Base-by-base conservation (phyloP, 257 asterid species). In the Nemophila menziesii region DNA sequence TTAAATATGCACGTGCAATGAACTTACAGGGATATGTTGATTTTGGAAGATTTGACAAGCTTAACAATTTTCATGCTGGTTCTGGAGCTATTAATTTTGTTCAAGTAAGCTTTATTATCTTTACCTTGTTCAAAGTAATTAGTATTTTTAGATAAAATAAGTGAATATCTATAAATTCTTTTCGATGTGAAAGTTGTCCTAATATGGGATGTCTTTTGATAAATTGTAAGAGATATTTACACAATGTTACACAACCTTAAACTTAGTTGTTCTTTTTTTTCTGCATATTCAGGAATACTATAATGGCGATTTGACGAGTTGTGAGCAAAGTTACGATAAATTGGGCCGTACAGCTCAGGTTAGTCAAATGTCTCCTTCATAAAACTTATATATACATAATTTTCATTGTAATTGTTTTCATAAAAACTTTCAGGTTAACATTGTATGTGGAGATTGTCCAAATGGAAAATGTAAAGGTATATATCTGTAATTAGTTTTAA, bases 331-430 rank as follows among this genome's bases (percentile, higher is more conserved):
- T 63, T 80, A 44, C 43, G 97, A 89, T 60, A 83, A 89, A 74
- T 48, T 87, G 79, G 97, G 97, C 41, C 97, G 97, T 36, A 80
- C 97, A n/a, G 82, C 95, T 61, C 72, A 83, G 93, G 97, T 87
- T 44, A 37, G 68, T 33, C 20, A 36, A 14, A 39, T 20, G 23
- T 18, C 22, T 10, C 10, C 40, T 48, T 22, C 5, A 9, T 20
- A 5, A 13, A 7, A 29, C 36, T 29, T 2, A 13, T 7, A 24
- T 9, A 24, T 13, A n/a, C 12, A 29, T 17, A 59, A 34, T 36
- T 43, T 49, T 57, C 46, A 60, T 29, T 2, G 2, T 7, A 7
- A 29, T 5, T 47, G 47, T 55, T 7, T 41, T 41, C 46, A 19
- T 22, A 6, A 17, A 49, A 33, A 41, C 63, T 65, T 58, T 64